These are phyloP conservation scores for Nemania sp. DNA, from an alignment of 2,329 filamentous ascomycete genomes.

Conservation along the genomic window DNA sequence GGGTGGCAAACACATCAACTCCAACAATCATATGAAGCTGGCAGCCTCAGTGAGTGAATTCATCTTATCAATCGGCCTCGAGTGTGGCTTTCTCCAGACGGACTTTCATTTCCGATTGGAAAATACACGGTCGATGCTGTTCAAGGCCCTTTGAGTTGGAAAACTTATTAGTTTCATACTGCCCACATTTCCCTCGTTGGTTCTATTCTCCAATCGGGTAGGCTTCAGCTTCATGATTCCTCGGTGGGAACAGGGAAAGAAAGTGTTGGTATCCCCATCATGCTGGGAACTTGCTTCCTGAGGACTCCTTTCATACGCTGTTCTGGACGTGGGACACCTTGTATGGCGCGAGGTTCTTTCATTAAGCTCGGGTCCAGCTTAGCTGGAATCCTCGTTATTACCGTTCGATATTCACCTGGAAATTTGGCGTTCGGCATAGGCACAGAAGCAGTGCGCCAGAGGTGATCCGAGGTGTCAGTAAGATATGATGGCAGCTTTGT, in stretches of 20 bases:
- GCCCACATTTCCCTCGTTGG: not conserved
- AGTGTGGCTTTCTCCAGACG: slow-evolving; percentile 6
- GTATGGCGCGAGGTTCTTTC: slow-evolving; percentile 88
- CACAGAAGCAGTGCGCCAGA: slow-evolving; percentile 73
- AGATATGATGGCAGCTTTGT: slow-evolving; percentile 63
- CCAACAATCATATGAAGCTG: not conserved
- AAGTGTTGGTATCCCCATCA: slow-evolving; percentile 39
- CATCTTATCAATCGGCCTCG: not conserved
- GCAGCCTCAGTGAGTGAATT: not conserved
- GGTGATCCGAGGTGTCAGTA: slow-evolving; percentile 74
- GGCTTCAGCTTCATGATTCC: slow-evolving; percentile 6
- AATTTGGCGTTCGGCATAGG: slow-evolving; percentile 65
- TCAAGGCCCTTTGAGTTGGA: not conserved
- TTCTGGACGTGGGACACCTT: slow-evolving; percentile 75
- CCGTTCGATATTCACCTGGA: slow-evolving; percentile 63
- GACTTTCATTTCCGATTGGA: slow-evolving; percentile 2
- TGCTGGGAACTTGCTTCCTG: slow-evolving; percentile 59
- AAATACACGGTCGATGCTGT: not conserved
- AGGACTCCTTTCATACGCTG: slow-evolving; percentile 55
- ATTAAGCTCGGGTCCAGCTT: slow-evolving; percentile 85
- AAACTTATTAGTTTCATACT: not conserved
- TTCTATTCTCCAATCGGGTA: not conserved
- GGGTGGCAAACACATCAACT: not conserved
- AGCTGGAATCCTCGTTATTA: slow-evolving; percentile 71
- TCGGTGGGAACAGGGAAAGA: slow-evolving; percentile 32